These are phyloP conservation scores for Lentithecium fluviatile DNA, from an alignment of 495 filamentous ascomycete genomes.

Conservation along the genomic window DNA sequence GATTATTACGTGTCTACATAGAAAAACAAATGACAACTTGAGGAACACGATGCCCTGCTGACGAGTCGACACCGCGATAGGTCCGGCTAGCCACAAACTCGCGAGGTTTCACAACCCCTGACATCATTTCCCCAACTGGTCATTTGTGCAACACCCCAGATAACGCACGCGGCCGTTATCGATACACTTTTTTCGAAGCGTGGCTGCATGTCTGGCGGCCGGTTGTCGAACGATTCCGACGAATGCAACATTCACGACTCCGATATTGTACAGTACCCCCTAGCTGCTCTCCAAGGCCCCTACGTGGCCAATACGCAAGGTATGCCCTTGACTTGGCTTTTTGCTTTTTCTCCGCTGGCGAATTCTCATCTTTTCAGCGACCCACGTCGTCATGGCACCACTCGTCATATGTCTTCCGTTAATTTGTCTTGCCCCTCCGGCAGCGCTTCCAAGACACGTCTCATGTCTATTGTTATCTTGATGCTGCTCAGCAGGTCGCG, in stretches of 20 bases:
- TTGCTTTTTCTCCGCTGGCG: not conserved
- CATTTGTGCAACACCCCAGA: not conserved
- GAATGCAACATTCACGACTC: conserved; percentile 24
- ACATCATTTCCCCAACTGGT: no score
- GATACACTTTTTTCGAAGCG: conserved; percentile 5
- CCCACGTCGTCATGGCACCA: not conserved
- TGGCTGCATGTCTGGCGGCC: conserved; percentile 1
- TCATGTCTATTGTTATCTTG: conserved; percentile 21
- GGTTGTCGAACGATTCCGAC: conserved; percentile 12
- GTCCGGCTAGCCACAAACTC: no score
- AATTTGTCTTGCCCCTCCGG: not conserved
- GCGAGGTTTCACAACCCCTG: no score
- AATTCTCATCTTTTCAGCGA: conserved; percentile 1
- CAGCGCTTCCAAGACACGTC: conserved; percentile 8
- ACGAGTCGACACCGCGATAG: not conserved
- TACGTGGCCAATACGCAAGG: not conserved
- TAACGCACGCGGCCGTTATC: conserved; percentile 1
- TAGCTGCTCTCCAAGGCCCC: not conserved
- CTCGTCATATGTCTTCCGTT: not conserved
- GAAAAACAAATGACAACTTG: not conserved
- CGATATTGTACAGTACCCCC: conserved; percentile 1
- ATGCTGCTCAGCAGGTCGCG: not conserved
- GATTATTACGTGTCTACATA: not conserved
- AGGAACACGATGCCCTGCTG: not conserved
- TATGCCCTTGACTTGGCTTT: not conserved